phyloP scores from a whole-genome alignment of 108 stramenopile species.

The Pseudonitzschia multiseries region DNA sequence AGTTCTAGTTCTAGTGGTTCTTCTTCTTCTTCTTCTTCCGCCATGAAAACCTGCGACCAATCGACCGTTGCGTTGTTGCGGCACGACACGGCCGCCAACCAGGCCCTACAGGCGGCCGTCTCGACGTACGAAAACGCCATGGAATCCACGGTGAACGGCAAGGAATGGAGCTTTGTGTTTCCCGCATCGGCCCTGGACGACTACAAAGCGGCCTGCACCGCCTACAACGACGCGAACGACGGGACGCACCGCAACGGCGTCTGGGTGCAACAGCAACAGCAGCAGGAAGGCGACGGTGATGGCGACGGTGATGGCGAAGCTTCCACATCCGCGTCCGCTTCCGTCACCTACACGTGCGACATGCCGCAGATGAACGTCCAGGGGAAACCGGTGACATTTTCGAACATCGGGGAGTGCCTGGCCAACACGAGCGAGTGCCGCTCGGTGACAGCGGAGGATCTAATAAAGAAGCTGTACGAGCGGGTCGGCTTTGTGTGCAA shows the following conservation, averaged over 20 bases:
- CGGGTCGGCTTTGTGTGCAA: background rate
- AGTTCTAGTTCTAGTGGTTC: too few relatives aligned
- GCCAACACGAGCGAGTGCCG: slow-evolving; percentile 11
- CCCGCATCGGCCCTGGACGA: background rate
- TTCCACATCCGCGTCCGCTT: background rate
- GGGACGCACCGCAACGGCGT: background rate
- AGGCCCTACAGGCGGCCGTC: background rate
- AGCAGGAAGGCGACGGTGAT: too few relatives aligned
- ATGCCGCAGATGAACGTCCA: background rate
- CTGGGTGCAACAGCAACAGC: background rate
- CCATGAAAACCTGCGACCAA: too few relatives aligned
- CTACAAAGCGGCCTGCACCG: background rate
- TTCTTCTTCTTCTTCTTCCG: too few relatives aligned
- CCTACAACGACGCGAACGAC: background rate
- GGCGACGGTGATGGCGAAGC: background rate
- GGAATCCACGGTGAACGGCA: background rate
- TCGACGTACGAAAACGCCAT: background rate
- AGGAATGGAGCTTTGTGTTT: background rate
- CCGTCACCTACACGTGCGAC: background rate
- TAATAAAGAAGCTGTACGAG: background rate
- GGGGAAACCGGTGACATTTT: background rate
- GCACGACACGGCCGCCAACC: background rate
- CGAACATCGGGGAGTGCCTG: background rate
- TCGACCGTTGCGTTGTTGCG: too few relatives aligned
- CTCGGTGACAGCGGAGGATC: background rate